These are phyloP conservation scores for Staphylotrichum tortipilum DNA, from an alignment of 495 filamentous ascomycete species.

Conservation along the genomic window DNA sequence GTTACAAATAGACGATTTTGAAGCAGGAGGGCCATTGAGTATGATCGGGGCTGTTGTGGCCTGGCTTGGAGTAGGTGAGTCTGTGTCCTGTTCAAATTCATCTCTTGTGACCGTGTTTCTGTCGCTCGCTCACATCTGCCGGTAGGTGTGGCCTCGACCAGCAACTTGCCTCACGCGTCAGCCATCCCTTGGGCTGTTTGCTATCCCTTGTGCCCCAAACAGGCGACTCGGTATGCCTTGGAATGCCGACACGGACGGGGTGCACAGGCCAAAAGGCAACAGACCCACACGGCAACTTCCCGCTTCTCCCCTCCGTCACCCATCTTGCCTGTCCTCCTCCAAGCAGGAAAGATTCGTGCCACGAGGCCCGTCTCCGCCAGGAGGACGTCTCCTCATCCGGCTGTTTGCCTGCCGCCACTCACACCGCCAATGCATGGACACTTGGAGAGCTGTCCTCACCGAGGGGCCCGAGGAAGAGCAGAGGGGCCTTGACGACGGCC, in stretches of 20 bases:
- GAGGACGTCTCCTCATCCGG: no score
- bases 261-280: no score
- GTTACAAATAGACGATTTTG: constrained; percentile 12
- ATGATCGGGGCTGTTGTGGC: no score
- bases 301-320: neutral
- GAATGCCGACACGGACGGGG: neutral
- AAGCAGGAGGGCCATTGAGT: neutral
- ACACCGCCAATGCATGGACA: neutral
- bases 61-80: no score
- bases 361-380: no score
- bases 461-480: neutral
- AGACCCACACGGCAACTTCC: neutral
- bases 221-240: neutral
- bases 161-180: no score
- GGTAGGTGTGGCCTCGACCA: no score
- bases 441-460: neutral
- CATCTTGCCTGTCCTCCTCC: no score
- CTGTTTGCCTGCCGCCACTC: neutral
- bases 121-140: no score
- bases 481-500: neutral
- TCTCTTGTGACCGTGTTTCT: no score
- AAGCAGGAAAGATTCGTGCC: no score
- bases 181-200: constrained; percentile 5
- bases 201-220: constrained; percentile 2
- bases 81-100: no score